phyloP scores from a whole-genome alignment of 371 early-diverging fungal species.

The Coemansia sp. region DNA sequence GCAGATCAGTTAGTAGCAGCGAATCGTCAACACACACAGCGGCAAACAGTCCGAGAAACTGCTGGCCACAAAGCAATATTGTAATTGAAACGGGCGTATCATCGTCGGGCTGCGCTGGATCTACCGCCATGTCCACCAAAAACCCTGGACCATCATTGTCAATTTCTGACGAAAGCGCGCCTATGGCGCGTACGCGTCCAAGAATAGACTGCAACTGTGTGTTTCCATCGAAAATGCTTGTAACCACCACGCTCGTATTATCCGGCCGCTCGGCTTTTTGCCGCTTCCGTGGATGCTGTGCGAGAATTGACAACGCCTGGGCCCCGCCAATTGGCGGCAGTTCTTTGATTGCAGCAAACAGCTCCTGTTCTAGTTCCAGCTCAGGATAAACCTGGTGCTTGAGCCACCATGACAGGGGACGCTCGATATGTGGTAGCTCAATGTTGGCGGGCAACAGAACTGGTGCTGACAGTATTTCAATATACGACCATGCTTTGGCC shows the following conservation, averaged over 20 bases:
- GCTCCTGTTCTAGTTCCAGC: conserved; percentile 10
- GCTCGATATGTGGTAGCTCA: conserved; percentile 1
- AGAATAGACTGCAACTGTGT: not conserved
- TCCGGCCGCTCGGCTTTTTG: not conserved
- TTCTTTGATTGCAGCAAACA: conserved; percentile 7
- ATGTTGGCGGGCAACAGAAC: conserved; percentile 13
- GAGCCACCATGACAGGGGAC: conserved; percentile 35
- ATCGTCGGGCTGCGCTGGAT: conserved; percentile 3
- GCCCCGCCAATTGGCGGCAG: conserved; percentile 5
- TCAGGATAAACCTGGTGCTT: conserved; percentile 25
- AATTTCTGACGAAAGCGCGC: conserved; percentile 7
- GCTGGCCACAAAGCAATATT: conserved; percentile 18
- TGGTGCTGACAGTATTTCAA: conserved; percentile 30
- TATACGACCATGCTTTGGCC: conserved; percentile 13
- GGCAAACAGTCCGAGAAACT: conserved; percentile 22
- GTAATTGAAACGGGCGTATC: not conserved
- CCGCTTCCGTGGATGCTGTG: not conserved
- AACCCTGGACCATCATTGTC: conserved; percentile 8
- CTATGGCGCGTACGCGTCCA: conserved; percentile 20
- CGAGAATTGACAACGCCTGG: conserved; percentile 5
- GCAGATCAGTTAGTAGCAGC: conserved; percentile 22
- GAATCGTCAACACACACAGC: conserved; percentile 25
- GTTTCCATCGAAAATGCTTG: not conserved
- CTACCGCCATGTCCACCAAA: conserved; percentile 20
- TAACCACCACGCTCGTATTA: not conserved